Evolutionary conservation across 2,329 filamentous ascomycete genomes (phyloP), one percentile per base, ranked within the genome.

Genomic region (Albophoma yamanashiensis): DNA sequence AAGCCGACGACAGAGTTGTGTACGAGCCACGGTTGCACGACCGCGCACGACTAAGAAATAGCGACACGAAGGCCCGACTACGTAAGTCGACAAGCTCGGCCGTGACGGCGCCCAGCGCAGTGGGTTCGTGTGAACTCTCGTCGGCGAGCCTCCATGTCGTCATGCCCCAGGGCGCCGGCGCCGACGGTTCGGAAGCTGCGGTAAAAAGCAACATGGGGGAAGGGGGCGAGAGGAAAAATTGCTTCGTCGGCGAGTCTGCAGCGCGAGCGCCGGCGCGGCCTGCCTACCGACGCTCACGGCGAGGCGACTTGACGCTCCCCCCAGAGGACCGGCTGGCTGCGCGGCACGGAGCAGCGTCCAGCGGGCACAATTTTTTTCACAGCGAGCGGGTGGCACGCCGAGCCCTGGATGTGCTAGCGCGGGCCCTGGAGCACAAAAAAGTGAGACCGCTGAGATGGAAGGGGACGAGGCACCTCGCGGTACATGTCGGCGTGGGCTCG

Each of bases 401-500:
- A 47, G 38, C 31, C 43, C 25, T 47, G 31, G 36, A 42, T 34
- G 50, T 47, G 43, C 57, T 58, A 53, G 50, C 50, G 50, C 50
- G 50, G 9, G 50, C 50, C 50, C 50, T 53, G 50, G 50, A 14
- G 50, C 50, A 36, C 17, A n/a, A 53, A 34, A 52, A 31, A 12
- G 27, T 45, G 59, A 60, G 56, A 57, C 52, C 40, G 57, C 40
- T 56, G 47, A 50, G 25, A 27, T 27, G 55, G 53, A 22, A 55
- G 34, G 50, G 15, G 34, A 39, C 53, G 36, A 52, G 34, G 56
- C 45, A 45, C 31, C 9, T 25, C 15, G 15, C 5, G 38, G 58
- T 61, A 52, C 56, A 20, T 62, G 42, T 58, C 52, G 61, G 52
- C 60, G 50, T 43, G 22, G 55, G 25, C 42, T 58, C 43, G 52